Conservation (phyloP, 306 rosid genomes). For the Ormosia semicastrata region DNA sequence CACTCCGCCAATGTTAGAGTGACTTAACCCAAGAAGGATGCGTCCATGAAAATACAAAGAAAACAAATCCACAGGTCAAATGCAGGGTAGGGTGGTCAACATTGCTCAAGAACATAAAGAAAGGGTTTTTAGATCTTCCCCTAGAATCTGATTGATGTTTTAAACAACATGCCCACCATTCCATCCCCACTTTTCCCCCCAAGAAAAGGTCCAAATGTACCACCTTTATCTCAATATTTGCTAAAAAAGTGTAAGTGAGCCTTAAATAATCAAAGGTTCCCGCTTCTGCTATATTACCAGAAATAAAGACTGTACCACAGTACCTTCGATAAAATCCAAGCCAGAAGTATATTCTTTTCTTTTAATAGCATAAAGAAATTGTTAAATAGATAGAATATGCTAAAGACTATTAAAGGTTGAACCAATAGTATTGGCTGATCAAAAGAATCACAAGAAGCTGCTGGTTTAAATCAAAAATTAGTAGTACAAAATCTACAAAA, state of each 20-base stretch:
- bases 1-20: not conserved
- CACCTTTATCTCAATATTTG: not conserved
- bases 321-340: constrained; percentile 2
- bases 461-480: constrained; percentile 16
- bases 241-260: not conserved
- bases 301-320: not conserved
- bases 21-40: not conserved
- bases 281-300: not conserved
- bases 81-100: not conserved
- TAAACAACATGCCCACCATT: not conserved
- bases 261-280: not conserved
- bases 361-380: not conserved
- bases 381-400: not conserved
- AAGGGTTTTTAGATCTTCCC: constrained; percentile 9
- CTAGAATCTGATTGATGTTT: constrained; percentile 2
- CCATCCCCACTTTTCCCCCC: not conserved
- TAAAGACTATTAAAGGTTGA: not conserved
- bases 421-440: constrained; percentile 6
- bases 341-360: not conserved
- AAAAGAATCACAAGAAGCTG: constrained; percentile 15
- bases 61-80: constrained; percentile 8
- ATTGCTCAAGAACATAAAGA: not conserved
- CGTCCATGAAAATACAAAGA: constrained; percentile 4
- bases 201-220: not conserved
- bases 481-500: not conserved